Evolutionary conservation across 169 alveolate species (phyloP).

Genomic region (Toxoplasma gondii): DNA sequence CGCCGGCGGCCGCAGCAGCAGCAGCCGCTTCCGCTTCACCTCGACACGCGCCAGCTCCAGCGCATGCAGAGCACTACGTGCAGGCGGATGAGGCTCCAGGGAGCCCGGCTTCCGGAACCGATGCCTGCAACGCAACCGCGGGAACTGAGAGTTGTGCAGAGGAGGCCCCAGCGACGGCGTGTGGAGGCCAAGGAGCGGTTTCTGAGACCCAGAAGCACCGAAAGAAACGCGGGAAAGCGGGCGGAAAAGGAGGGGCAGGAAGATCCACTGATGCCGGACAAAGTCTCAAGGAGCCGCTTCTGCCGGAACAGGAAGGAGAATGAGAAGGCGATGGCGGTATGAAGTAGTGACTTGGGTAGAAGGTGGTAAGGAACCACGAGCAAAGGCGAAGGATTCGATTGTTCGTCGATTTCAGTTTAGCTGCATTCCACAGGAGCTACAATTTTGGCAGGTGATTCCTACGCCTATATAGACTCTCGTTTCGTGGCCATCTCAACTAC

Average conservation of each 20-base stretch:
- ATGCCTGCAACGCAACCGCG: not conserved
- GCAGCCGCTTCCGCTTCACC: not conserved
- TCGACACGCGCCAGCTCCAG: not conserved
- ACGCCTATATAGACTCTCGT: too few species aligned
- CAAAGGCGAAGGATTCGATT: not conserved
- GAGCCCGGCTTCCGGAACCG: not conserved
- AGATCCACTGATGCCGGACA: not conserved
- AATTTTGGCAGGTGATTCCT: too few species aligned
- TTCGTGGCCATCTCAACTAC: too few species aligned
- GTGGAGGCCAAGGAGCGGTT: too few species aligned
- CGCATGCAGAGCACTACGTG: not conserved
- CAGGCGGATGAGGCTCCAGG: not conserved
- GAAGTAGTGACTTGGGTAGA: not conserved
- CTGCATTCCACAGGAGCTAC: too few species aligned
- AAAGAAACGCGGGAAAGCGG: not conserved
- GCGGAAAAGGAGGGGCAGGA: not conserved
- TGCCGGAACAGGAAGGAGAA: not conserved
- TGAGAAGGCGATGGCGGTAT: not conserved
- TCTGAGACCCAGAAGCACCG: too few species aligned
- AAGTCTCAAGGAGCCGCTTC: not conserved
- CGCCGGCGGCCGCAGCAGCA: not conserved
- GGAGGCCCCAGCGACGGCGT: too few species aligned
- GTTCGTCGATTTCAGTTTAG: too few species aligned
- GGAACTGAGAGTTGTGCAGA: not conserved
- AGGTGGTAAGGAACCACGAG: not conserved